Evolutionary conservation across 2,329 filamentous ascomycete genomes (phyloP).

Genomic region (Fusarium miscanthi): DNA sequence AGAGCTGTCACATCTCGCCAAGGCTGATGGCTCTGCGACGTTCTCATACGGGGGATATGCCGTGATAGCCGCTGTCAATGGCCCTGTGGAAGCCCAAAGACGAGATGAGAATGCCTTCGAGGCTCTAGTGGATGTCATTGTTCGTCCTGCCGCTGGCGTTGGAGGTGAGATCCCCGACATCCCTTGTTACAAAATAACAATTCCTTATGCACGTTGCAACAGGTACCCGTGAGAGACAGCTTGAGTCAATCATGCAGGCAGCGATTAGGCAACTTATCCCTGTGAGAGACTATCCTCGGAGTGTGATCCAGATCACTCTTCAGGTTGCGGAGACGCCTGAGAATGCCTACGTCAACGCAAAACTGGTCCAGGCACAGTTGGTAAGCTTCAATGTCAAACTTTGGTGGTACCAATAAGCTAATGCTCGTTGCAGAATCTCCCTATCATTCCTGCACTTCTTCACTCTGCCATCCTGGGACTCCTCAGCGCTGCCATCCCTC

Average conservation of each 20-base stretch:
- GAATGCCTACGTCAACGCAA: constrained; percentile 71
- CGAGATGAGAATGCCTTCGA: constrained; percentile 93
- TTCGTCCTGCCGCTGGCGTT: constrained; percentile 86
- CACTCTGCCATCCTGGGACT: constrained; percentile 83
- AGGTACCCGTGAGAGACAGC: constrained; percentile 81
- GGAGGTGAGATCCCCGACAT: constrained; percentile 67
- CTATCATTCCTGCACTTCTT: constrained; percentile 82
- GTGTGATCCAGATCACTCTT: constrained; percentile 83
- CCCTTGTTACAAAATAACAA: neutral
- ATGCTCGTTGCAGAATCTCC: constrained; percentile 69
- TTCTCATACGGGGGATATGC: constrained; percentile 82
- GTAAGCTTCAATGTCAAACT: constrained; percentile 56
- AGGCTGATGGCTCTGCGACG: constrained; percentile 82
- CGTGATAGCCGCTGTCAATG: constrained; percentile 88
- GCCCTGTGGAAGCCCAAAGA: constrained; percentile 88
- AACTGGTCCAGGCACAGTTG: constrained; percentile 68
- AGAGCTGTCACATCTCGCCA: constrained; percentile 69
- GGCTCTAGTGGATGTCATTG: constrained; percentile 87
- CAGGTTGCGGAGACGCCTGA: constrained; percentile 78
- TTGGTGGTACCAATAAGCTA: constrained; percentile 25
- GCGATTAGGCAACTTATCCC: constrained; percentile 80
- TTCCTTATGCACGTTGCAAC: constrained; percentile 37
- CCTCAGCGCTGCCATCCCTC: constrained; percentile 83
- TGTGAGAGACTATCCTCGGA: constrained; percentile 79
- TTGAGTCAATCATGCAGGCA: constrained; percentile 80